Evolutionary conservation across 352 stramenopile genomes (phyloP).

Genomic region (Phytophthora tentaculata): DNA sequence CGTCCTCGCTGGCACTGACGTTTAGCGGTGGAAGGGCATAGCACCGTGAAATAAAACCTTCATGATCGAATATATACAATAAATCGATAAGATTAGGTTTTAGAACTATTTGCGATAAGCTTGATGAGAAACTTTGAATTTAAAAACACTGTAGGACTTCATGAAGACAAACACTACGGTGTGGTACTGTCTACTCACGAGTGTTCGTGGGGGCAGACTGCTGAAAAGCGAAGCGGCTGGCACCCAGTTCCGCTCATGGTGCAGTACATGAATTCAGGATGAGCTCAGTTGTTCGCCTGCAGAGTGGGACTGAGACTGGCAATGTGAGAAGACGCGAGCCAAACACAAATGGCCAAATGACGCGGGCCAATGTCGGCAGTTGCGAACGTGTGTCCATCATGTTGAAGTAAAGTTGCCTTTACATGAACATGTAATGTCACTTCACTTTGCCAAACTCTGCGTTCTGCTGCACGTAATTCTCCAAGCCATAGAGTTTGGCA

Average conservation of each 20-base stretch:
- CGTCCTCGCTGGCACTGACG: conserved; percentile 3
- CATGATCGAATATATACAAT: not conserved
- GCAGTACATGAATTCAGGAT: too few species aligned
- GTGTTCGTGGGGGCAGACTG: conserved; percentile 15
- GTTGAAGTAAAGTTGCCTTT: conserved; percentile 23
- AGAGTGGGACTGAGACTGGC: conserved; percentile 12
- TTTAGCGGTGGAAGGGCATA: conserved; percentile 4
- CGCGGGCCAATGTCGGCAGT: not conserved
- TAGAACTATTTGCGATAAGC: too few species aligned
- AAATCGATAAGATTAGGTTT: too few species aligned
- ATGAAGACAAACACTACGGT: not conserved
- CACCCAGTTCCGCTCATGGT: too few species aligned
- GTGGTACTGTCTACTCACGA: conserved; percentile 22
- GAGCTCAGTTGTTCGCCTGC: not conserved
- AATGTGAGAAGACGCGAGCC: not conserved
- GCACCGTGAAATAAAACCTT: not conserved
- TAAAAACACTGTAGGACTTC: not conserved
- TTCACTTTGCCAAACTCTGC: too few species aligned
- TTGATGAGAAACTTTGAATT: too few species aligned
- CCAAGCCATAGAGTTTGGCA: too few species aligned
- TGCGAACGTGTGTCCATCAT: not conserved
- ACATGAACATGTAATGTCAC: too few species aligned
- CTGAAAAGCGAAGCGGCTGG: conserved; percentile 19
- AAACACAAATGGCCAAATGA: not conserved
- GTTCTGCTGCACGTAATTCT: not conserved